Percentiles rank a stretch among this genome's conserved stretches.
These are phyloP conservation scores for Zygosaccharomyces pseudobailii DNA, from an alignment of 1,139 yeast species.

Conservation along the genomic window DNA sequence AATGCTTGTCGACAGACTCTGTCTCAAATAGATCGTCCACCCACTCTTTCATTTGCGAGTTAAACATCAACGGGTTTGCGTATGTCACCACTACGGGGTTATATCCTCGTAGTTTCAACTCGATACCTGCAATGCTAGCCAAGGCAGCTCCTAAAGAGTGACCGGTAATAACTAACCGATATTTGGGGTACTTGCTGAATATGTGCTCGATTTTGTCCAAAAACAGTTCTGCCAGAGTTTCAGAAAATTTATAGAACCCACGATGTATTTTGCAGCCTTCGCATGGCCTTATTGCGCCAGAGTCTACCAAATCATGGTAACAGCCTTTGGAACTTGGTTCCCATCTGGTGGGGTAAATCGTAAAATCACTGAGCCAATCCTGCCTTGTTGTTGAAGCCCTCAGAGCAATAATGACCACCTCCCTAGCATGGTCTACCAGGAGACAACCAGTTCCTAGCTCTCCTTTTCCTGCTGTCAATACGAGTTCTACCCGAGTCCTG, in stretches of 20 bases:
- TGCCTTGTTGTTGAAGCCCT: conserved; percentile 55
- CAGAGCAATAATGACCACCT: conserved; percentile 41
- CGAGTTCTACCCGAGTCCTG: conserved; percentile 34
- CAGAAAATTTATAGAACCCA: conserved; percentile 48
- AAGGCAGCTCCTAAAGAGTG: conserved; percentile 75
- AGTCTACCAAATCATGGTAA: conserved; percentile 23
- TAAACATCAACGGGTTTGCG: conserved; percentile 63
- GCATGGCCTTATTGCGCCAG: conserved; percentile 35
- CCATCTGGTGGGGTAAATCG: conserved; percentile 43
- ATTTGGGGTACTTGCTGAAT: conserved; percentile 42
- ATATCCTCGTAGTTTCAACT: conserved; percentile 47
- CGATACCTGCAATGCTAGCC: conserved; percentile 57
- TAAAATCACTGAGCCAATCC: conserved; percentile 56
- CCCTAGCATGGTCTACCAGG: conserved; percentile 36
- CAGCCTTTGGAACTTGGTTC: conserved; percentile 25
- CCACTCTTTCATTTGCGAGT: conserved; percentile 45
- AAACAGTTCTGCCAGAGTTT: conserved; percentile 39
- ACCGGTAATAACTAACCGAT: conserved; percentile 52
- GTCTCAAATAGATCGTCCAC: conserved; percentile 48
- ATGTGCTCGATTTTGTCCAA: conserved; percentile 35
- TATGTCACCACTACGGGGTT: conserved; percentile 51
- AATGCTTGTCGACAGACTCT: conserved; percentile 23
- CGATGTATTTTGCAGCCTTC: conserved; percentile 51
- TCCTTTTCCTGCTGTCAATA: conserved; percentile 39
- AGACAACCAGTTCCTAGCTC: conserved; percentile 48